Conservation (phyloP, 805 yeast species). For the Starmera quercuum region DNA sequence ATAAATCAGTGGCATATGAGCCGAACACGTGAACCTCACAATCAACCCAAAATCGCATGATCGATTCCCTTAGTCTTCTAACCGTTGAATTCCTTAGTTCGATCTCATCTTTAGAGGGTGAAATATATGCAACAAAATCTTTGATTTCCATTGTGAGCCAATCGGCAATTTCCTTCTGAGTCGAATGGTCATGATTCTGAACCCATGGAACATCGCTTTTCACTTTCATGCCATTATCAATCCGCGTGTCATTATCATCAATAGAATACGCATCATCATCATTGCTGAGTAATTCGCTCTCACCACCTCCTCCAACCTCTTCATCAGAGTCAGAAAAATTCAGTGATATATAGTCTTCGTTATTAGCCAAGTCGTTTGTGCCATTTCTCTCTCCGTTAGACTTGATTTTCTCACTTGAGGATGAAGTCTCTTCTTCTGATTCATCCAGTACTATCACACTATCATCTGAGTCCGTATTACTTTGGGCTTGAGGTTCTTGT, state of each 20-base stretch:
- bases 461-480: conserved; percentile 2
- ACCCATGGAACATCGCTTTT: conserved; percentile 60
- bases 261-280: conserved; percentile 20
- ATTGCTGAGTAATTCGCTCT: conserved; percentile 14
- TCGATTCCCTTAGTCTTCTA: conserved; percentile 43
- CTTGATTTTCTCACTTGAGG: neutral
- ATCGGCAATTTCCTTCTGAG: conserved; percentile 69
- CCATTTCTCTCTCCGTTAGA: conserved; percentile 1
- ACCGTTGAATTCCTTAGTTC: conserved; percentile 59
- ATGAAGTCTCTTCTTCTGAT: neutral
- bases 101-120: conserved; percentile 76
- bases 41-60: conserved; percentile 61
- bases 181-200: conserved; percentile 67
- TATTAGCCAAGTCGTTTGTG: conserved; percentile 25
- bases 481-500: conserved; percentile 4
- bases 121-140: conserved; percentile 77
- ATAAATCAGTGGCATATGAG: conserved; percentile 87
- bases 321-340: conserved; percentile 25
- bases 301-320: conserved; percentile 15
- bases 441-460: neutral
- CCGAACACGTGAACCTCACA: conserved; percentile 85
- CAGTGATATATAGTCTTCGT: conserved; percentile 35
- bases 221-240: conserved; percentile 6
- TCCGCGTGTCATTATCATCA: conserved; percentile 17
- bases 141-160: conserved; percentile 83